Percentiles rank a stretch among this genome's conserved stretches.
phyloP scores from a whole-genome alignment of 768 basidiomycete species.

The Boletus speciosus region DNA sequence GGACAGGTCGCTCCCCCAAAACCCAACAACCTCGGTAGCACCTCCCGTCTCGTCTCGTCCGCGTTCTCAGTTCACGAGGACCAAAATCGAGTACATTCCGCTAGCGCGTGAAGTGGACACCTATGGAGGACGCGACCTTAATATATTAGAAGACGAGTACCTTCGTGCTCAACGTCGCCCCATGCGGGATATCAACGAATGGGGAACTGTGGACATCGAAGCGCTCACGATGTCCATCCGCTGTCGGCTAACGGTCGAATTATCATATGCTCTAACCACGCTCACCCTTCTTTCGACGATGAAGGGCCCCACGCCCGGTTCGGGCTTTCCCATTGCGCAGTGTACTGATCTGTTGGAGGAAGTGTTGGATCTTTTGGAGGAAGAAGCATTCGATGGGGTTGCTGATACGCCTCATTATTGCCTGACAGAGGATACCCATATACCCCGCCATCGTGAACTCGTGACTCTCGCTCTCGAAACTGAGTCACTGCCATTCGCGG shows the following conservation, averaged over 20 bases:
- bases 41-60: slow-evolving; percentile 34
- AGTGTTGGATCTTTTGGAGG: slow-evolving; percentile 81
- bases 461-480: slow-evolving; percentile 55
- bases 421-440: slow-evolving; percentile 30
- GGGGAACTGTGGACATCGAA: slow-evolving; percentile 88
- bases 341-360: slow-evolving; percentile 84
- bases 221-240: slow-evolving; percentile 91
- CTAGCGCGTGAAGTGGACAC: slow-evolving; percentile 71
- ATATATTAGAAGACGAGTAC: slow-evolving; percentile 60
- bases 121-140: slow-evolving; percentile 78
- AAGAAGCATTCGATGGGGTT: slow-evolving; percentile 65
- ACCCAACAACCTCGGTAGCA: slow-evolving; percentile 28
- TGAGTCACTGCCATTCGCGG: slow-evolving; percentile 58
- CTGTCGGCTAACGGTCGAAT: slow-evolving; percentile 76
- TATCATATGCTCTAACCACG: slow-evolving; percentile 88
- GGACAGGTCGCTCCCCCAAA: slow-evolving; percentile 19
- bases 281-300: slow-evolving; percentile 78
- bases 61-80: slow-evolving; percentile 54
- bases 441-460: slow-evolving; percentile 66
- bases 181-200: slow-evolving; percentile 73
- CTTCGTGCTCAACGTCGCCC: slow-evolving; percentile 49
- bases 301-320: slow-evolving; percentile 52
- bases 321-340: slow-evolving; percentile 71
- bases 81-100: slow-evolving; percentile 88
- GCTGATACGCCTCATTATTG: slow-evolving; percentile 26